phyloP scores from a whole-genome alignment of 768 basidiomycete species.

The Boletus reticuloceps region DNA sequence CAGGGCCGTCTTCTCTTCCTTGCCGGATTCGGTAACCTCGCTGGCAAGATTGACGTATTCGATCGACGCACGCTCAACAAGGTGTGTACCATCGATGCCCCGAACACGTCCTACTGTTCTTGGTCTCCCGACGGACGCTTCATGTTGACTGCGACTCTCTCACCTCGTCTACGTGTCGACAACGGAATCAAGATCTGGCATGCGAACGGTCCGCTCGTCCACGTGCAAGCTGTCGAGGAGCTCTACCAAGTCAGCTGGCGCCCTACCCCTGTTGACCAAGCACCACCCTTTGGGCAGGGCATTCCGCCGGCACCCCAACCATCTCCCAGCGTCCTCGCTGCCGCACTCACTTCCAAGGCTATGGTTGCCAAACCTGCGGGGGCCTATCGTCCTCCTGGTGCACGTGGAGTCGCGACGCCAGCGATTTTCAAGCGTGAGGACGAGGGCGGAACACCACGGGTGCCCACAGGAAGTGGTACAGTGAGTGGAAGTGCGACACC shows the following conservation, averaged over 20 bases:
- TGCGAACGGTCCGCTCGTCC: constrained; percentile 83
- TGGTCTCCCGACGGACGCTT: constrained; percentile 95
- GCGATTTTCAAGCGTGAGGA: constrained; percentile 90
- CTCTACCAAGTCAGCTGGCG: constrained; percentile 89
- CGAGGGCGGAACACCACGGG: constrained; percentile 66
- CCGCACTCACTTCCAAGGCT: constrained; percentile 52
- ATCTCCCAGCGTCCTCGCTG: constrained; percentile 50
- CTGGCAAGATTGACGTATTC: constrained; percentile 89
- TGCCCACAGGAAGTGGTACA: constrained; percentile 38
- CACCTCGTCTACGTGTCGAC: constrained; percentile 92
- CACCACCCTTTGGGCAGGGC: constrained; percentile 61
- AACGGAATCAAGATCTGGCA: constrained; percentile 98
- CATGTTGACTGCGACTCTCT: constrained; percentile 93
- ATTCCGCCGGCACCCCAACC: constrained; percentile 72
- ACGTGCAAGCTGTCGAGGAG: constrained; percentile 80
- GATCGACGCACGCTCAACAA: constrained; percentile 86
- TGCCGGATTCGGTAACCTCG: constrained; percentile 96
- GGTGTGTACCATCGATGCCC: constrained; percentile 77
- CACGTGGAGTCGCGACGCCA: constrained; percentile 85
- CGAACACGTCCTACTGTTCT: constrained; percentile 91
- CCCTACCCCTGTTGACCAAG: constrained; percentile 63
- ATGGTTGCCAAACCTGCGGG: constrained; percentile 67
- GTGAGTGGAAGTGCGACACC: constrained; percentile 60
- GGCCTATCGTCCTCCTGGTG: constrained; percentile 92
- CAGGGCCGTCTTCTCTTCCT: constrained; percentile 86